Evolutionary conservation across 257 asterid species (phyloP).

Genomic region (Knoxia roxburghii): DNA sequence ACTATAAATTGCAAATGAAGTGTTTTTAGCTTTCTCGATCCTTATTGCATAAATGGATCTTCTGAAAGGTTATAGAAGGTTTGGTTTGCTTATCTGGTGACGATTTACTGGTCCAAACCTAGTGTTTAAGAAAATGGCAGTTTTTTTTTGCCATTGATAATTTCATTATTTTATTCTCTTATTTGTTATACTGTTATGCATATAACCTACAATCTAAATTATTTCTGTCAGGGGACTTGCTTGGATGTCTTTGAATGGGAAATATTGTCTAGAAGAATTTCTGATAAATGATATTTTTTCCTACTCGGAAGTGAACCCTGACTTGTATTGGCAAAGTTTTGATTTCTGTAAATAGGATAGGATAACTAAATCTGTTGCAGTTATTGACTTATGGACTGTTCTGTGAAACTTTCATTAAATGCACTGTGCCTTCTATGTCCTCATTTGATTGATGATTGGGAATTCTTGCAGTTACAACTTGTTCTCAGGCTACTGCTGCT

Average conservation of each 20-base stretch:
- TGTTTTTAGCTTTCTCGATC: neutral
- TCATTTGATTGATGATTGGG: slow-evolving; percentile 8
- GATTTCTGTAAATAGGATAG: neutral
- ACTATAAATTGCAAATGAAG: neutral
- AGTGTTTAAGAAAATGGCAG: neutral
- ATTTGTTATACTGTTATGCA: neutral
- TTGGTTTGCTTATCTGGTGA: neutral
- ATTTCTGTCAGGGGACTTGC: too few species aligned
- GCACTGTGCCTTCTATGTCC: neutral
- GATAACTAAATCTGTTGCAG: neutral
- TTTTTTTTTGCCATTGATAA: too few species aligned
- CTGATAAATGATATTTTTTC: too few species aligned
- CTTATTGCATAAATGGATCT: neutral
- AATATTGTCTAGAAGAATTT: neutral
- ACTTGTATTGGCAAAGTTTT: neutral
- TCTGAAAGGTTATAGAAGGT: neutral
- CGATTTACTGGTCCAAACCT: neutral
- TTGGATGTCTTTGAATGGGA: neutral
- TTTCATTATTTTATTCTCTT: neutral
- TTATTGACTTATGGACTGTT: neutral
- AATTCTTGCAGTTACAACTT: slow-evolving; percentile 63
- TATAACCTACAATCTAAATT: too few species aligned
- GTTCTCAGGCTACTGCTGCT: slow-evolving; percentile 69
- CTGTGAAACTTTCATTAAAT: neutral
- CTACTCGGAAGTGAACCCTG: neutral